phyloP scores from a whole-genome alignment of 192 early-diverging fungal genomes.

The Backusella sp. region DNA sequence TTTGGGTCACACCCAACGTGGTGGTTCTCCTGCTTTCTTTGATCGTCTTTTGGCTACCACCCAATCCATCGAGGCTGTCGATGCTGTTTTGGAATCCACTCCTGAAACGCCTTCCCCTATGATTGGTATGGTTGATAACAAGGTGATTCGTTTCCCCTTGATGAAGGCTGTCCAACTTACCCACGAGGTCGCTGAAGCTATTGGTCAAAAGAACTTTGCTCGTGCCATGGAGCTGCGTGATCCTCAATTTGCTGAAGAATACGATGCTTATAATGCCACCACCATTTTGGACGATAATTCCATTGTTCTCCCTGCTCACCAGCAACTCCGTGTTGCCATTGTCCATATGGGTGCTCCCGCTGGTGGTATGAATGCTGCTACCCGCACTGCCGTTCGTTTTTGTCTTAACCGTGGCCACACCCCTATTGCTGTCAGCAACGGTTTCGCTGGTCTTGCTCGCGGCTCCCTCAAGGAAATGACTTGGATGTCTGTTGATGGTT shows the following conservation, averaged over 20 bases:
- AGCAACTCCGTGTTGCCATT: conserved; percentile 84
- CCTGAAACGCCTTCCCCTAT: conserved; percentile 87
- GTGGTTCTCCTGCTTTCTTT: conserved; percentile 85
- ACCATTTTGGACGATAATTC: conserved; percentile 42
- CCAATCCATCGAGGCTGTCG: conserved; percentile 92
- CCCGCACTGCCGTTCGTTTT: conserved; percentile 79
- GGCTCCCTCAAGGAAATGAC: conserved; percentile 76
- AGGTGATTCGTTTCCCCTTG: conserved; percentile 79
- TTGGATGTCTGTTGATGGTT: conserved; percentile 87
- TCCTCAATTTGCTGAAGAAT: conserved; percentile 74
- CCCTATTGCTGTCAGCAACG: conserved; percentile 88
- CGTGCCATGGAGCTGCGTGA: conserved; percentile 90
- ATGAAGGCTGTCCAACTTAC: conserved; percentile 94
- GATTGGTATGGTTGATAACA: conserved; percentile 92
- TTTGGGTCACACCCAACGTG: conserved; percentile 94
- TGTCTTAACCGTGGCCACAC: conserved; percentile 87
- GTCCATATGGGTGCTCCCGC: conserved; percentile 95
- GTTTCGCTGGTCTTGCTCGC: conserved; percentile 84
- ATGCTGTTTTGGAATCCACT: conserved; percentile 83
- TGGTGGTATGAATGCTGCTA: conserved; percentile 97
- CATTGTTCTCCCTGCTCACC: conserved; percentile 31
- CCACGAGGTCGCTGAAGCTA: conserved; percentile 81
- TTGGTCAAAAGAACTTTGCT: conserved; percentile 78
- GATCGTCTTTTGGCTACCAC: conserved; percentile 93
- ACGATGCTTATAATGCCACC: conserved; percentile 61